A percentile compares a stretch with the other conserved stretches of the same genome.
These are phyloP conservation scores for Pseudonitzschia delicatissima DNA, from an alignment of 108 stramenopile species.

Conservation along the genomic window DNA sequence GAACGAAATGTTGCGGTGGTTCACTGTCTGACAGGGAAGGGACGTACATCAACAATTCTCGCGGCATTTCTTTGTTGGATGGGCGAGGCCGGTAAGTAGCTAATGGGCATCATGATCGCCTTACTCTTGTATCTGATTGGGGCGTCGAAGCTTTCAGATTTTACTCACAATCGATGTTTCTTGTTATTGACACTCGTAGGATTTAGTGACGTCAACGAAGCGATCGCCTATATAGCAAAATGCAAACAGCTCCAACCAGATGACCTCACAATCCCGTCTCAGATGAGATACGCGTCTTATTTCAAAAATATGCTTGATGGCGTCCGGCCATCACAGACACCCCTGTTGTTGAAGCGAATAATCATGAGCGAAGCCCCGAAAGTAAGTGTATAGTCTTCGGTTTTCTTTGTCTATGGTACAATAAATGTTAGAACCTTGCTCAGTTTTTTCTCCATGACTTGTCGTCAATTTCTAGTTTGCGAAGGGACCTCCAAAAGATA, in stretches of 20 bases:
- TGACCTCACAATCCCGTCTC: constrained; percentile 90
- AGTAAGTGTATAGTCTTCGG: constrained; percentile 30
- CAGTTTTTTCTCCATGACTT: not conserved
- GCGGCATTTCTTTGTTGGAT: constrained; percentile 94
- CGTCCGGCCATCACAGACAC: constrained; percentile 71
- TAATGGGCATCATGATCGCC: not conserved
- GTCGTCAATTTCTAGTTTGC: constrained; percentile 32
- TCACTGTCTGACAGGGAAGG: constrained; percentile 95
- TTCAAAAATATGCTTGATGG: constrained; percentile 88
- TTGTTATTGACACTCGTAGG: constrained; percentile 19
- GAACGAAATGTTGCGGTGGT: constrained; percentile 88
- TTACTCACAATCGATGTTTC: not conserved
- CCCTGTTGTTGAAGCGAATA: constrained; percentile 84
- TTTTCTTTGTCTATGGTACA: constrained; percentile 4
- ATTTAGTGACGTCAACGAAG: constrained; percentile 68
- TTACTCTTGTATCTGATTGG: not conserved
- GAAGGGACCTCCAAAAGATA: constrained; percentile 31
- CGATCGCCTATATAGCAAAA: constrained; percentile 85
- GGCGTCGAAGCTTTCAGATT: not conserved
- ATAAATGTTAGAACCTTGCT: not conserved
- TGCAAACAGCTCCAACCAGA: constrained; percentile 70
- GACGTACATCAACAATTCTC: constrained; percentile 76
- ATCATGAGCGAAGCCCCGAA: constrained; percentile 92
- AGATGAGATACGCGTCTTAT: constrained; percentile 89
- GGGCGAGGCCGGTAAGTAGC: constrained; percentile 61